Percentiles rank a stretch among this genome's conserved stretches.
phyloP scores from a whole-genome alignment of 2,329 filamentous ascomycete species.

The Neospermospora avenae region DNA sequence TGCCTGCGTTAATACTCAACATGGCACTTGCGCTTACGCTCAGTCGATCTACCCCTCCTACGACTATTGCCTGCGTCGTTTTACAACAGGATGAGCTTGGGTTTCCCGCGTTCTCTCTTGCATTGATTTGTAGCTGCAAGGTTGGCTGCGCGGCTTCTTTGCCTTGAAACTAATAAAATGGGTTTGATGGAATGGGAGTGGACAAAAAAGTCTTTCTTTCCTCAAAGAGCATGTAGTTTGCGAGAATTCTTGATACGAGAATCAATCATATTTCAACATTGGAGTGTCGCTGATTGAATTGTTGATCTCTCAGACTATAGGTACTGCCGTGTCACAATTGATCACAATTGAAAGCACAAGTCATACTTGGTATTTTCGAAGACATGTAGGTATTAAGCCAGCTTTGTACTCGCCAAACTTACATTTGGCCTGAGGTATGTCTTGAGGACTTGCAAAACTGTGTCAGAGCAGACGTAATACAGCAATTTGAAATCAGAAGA shows the following conservation, averaged over 20 bases:
- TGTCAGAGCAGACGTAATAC: not conserved
- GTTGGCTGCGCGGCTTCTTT: constrained; percentile 14
- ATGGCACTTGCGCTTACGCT: constrained; percentile 7
- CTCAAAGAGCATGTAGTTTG: not conserved
- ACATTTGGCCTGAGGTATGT: no score
- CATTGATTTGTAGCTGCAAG: constrained; percentile 20
- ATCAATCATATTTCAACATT: not conserved
- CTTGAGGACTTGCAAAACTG: not conserved
- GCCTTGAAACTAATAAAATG: not conserved
- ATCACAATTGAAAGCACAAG: no score
- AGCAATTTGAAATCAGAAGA: not conserved
- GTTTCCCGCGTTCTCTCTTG: not conserved
- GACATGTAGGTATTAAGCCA: no score
- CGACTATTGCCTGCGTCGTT: not conserved
- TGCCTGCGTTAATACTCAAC: not conserved
- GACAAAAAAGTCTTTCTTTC: not conserved
- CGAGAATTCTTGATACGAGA: constrained; percentile 2
- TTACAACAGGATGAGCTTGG: not conserved
- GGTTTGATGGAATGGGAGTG: not conserved
- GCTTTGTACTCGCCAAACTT: no score
- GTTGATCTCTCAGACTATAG: not conserved
- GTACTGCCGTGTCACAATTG: no score
- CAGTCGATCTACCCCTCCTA: constrained; percentile 12
- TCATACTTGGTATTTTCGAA: no score
- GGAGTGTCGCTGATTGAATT: not conserved